Conservation (phyloP, 805 yeast genomes). For the Limtongia smithiae region DNA sequence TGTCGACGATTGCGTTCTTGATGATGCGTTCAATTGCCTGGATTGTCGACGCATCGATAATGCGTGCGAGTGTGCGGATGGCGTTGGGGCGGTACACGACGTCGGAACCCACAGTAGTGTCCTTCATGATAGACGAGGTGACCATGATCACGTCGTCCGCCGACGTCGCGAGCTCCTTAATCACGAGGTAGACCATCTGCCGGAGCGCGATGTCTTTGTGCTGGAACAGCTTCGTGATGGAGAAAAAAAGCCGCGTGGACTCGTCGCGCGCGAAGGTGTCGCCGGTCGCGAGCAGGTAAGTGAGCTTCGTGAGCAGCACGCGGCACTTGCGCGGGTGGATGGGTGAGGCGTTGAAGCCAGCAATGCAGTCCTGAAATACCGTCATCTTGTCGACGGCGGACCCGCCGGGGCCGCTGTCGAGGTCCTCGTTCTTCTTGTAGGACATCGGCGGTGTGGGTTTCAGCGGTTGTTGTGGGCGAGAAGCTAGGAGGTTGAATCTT, state of each 20-base stretch:
- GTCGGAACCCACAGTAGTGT: constrained; percentile 80
- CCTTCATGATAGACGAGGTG: constrained; percentile 96
- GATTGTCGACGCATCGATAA: constrained; percentile 78
- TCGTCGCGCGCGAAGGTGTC: constrained; percentile 83
- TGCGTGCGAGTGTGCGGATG: constrained; percentile 83
- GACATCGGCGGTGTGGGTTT: constrained; percentile 56
- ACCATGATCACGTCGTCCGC: constrained; percentile 96
- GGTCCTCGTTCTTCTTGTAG: constrained; percentile 80
- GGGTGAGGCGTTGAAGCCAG: constrained; percentile 87
- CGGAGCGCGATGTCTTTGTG: constrained; percentile 82
- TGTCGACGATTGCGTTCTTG: constrained; percentile 89
- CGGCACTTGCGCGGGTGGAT: constrained; percentile 87
- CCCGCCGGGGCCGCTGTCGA: constrained; percentile 49
- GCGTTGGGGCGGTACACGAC: constrained; percentile 89
- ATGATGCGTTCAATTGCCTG: constrained; percentile 89
- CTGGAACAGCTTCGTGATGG: constrained; percentile 91
- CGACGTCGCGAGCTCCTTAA: constrained; percentile 79
- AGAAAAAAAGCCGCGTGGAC: constrained; percentile 88
- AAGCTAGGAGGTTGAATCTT: no score
- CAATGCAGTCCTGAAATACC: constrained; percentile 90
- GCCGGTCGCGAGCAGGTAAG: constrained; percentile 79
- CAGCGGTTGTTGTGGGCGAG: no score
- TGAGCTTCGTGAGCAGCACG: constrained; percentile 69
- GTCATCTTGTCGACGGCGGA: constrained; percentile 90
- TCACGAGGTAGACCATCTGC: constrained; percentile 89